Percentiles rank a stretch among this genome's conserved stretches.
Conservation (phyloP, 257 asterid genomes). For the Fraxinus anomala region DNA sequence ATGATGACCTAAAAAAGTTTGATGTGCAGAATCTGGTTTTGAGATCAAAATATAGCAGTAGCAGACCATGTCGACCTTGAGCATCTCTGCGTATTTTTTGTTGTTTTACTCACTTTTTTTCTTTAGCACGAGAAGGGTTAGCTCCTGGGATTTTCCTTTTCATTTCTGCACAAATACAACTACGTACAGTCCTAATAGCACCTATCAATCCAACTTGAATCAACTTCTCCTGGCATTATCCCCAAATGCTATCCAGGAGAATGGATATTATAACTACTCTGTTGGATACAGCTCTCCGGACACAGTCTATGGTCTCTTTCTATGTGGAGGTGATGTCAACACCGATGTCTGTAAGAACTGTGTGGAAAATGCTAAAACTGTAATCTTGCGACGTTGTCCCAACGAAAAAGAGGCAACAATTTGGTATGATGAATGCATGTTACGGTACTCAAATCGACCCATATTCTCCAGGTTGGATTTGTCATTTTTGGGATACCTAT, state of each 20-base stretch:
- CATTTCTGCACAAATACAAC: not conserved
- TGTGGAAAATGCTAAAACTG: not conserved
- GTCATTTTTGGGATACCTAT: not conserved
- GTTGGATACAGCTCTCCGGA: not conserved
- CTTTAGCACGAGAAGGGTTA: not conserved
- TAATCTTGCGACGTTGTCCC: not conserved
- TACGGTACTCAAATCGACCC: conserved; percentile 3
- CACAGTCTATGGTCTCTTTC: conserved; percentile 12
- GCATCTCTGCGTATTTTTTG: not conserved
- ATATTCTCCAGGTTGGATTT: not conserved
- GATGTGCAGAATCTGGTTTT: no score
- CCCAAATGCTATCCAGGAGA: not conserved
- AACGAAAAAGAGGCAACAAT: not conserved
- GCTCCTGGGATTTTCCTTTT: not conserved
- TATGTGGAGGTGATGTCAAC: conserved; percentile 13
- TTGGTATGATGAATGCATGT: conserved; percentile 7
- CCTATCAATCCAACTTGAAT: conserved; percentile 9
- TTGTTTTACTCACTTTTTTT: not conserved
- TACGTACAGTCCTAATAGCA: not conserved
- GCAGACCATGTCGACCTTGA: not conserved
- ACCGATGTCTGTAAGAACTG: not conserved
- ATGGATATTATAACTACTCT: not conserved
- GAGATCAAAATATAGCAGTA: not conserved
- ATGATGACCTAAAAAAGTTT: no score
- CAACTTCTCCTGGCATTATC: conserved; percentile 13